Evolutionary conservation across 2,329 filamentous ascomycete species (phyloP), one percentile per base, ranked within the genome.

Genomic region (Remersonia thermophila): DNA sequence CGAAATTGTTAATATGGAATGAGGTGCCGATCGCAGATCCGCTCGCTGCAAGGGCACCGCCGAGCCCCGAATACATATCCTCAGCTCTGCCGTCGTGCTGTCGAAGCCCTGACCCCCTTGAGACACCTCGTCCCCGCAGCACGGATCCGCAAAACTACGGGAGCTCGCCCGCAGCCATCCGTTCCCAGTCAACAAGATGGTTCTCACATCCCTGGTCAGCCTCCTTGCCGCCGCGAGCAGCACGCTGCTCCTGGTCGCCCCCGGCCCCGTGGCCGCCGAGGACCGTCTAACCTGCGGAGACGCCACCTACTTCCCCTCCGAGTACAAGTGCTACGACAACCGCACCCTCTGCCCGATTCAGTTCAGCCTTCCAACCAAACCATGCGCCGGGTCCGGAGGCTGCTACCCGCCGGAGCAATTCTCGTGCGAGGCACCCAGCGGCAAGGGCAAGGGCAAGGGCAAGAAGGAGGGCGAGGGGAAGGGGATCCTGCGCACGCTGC

Each of bases 291-390:
- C 29, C 25, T 45, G 43, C 35, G 43, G 43, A 4, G 26, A 25
- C 8, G 38, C 43, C 9, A 30, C n/a, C 8, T 45, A 43, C 34
- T 39, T 29, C 20, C 36, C 43, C 4, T 37, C 38, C 23, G 43
- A 45, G 18, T 43, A 45, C 40, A 37, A 28, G 10, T 45, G 43
- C 35, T 33, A 45, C 36, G 30, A 41, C 40, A 25, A 43, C 25
- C 32, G 33, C 12, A 31, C 38, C 4, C 37, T 45, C 8, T 45
- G 43, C 18, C 43, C 43, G 26, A 37, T 31, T 3, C 15, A 18
- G 7, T 39, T 31, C 35, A 28, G 35, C 30, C 31, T 41, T 1
- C 37, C 42, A 2, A 41, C 32, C 10, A 30, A 33, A 2, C 39
- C 37, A 20, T 44, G 42, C 37, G 16, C 14, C 10, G 37, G 34